phyloP scores from a whole-genome alignment of 2,329 filamentous ascomycete genomes.

The Neopestalotiopsis sp. region DNA sequence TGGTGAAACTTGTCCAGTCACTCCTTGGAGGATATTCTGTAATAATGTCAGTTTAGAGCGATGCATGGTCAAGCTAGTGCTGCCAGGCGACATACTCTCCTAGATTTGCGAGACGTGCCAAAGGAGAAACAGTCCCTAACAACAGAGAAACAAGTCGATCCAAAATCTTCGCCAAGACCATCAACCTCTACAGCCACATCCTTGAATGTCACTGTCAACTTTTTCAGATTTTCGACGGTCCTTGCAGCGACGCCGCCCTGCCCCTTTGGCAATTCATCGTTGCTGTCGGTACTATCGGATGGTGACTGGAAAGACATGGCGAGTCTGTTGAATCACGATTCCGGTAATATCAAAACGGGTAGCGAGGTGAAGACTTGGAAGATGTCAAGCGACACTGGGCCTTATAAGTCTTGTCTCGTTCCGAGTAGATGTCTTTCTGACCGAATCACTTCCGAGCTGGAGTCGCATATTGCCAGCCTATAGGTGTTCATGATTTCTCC shows the following conservation, averaged over 20 bases:
- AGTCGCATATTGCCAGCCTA: background rate
- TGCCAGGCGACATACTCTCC: constrained; percentile 33
- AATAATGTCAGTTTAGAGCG: background rate
- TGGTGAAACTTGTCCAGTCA: constrained; percentile 45
- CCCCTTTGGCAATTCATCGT: background rate
- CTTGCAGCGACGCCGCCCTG: background rate
- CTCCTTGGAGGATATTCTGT: constrained; percentile 44
- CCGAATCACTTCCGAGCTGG: background rate
- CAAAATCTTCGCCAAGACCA: constrained; percentile 41
- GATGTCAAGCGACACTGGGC: too few species aligned
- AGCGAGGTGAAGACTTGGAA: background rate
- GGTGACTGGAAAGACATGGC: background rate
- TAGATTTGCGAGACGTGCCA: constrained; percentile 29
- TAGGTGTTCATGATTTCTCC: background rate
- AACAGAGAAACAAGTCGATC: constrained; percentile 39
- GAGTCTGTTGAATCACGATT: background rate
- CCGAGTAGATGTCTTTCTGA: background rate
- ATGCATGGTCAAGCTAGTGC: background rate
- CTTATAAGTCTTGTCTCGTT: background rate
- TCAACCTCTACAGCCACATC: constrained; percentile 40
- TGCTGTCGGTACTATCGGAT: background rate
- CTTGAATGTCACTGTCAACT: constrained; percentile 41
- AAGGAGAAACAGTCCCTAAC: constrained; percentile 33
- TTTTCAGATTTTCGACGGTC: constrained; percentile 26
- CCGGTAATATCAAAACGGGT: background rate